These are phyloP conservation scores for Przewalskia tangutica DNA, from an alignment of 257 asterid species.

Conservation along the genomic window DNA sequence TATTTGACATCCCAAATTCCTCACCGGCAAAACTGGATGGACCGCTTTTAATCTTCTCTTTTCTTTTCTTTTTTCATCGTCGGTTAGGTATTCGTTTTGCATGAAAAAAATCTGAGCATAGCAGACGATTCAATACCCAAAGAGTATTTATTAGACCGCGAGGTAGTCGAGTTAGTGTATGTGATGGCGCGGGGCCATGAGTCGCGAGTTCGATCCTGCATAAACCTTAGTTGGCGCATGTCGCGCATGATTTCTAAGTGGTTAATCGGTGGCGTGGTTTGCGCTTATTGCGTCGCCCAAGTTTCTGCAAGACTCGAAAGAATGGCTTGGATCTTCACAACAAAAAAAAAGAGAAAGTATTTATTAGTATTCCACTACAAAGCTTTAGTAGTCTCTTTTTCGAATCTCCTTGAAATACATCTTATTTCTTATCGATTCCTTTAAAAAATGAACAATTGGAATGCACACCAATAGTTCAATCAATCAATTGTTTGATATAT, in stretches of 20 bases:
- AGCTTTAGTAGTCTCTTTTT: not conserved
- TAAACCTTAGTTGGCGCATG: too few relatives aligned
- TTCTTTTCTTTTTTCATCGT: not conserved
- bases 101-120: not conserved
- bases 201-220: too few relatives aligned
- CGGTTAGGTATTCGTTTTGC: not conserved
- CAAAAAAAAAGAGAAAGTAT: not conserved
- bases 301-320: too few relatives aligned
- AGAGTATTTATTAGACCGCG: not conserved
- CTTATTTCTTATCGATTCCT: not conserved
- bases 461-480: not conserved
- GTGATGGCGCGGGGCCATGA: too few relatives aligned
- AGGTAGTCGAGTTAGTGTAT: too few relatives aligned
- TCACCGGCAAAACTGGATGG: conserved; percentile 2
- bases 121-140: accelerated
- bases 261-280: too few relatives aligned
- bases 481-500: not conserved
- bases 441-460: not conserved
- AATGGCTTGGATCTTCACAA: too few relatives aligned
- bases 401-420: not conserved
- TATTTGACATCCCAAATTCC: conserved; percentile 3
- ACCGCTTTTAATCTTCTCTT: not conserved
- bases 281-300: too few relatives aligned
- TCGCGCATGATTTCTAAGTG: too few relatives aligned
- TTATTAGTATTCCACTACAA: not conserved